Conservation (phyloP, 768 basidiomycete species). For the Russula earlei region DNA sequence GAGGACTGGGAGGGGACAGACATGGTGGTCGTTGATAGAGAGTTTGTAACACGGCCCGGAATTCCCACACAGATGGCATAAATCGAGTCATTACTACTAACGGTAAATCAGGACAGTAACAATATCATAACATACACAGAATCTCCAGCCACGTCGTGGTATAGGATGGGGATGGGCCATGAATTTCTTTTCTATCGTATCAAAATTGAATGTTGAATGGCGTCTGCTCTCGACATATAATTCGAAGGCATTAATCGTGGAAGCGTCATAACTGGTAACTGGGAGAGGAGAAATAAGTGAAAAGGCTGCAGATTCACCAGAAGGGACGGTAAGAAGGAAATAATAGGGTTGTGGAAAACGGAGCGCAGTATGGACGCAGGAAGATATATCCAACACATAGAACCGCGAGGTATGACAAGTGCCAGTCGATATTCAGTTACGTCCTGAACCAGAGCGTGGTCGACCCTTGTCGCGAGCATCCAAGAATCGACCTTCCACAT, state of each 20-base stretch:
- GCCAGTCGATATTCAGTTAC: not conserved
- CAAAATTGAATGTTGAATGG: not conserved
- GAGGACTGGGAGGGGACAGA: slow-evolving; percentile 26
- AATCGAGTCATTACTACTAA: too few relatives aligned
- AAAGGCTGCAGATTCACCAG: not conserved
- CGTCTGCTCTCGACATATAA: slow-evolving; percentile 8
- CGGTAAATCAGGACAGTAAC: not conserved
- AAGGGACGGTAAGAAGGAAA: slow-evolving; percentile 3
- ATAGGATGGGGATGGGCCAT: slow-evolving; percentile 1
- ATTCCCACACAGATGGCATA: not conserved
- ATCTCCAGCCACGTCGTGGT: not conserved
- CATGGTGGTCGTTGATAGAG: slow-evolving; percentile 20
- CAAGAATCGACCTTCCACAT: slow-evolving; percentile 13
- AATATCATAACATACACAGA: slow-evolving; percentile 5
- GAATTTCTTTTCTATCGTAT: slow-evolving; percentile 12
- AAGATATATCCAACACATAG: slow-evolving; percentile 8
- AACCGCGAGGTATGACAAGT: not conserved
- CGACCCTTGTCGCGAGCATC: slow-evolving; percentile 21
- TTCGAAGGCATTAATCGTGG: slow-evolving; percentile 13
- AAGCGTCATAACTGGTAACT: slow-evolving; percentile 1
- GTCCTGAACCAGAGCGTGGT: slow-evolving; percentile 22
- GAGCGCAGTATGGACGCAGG: not conserved
- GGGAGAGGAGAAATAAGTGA: not conserved
- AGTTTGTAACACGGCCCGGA: not conserved
- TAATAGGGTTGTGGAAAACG: not conserved